Percentiles rank a stretch among this genome's conserved stretches.
Evolutionary conservation across 2,329 filamentous ascomycete genomes (phyloP).

Genomic region (Fusarium metavorans): DNA sequence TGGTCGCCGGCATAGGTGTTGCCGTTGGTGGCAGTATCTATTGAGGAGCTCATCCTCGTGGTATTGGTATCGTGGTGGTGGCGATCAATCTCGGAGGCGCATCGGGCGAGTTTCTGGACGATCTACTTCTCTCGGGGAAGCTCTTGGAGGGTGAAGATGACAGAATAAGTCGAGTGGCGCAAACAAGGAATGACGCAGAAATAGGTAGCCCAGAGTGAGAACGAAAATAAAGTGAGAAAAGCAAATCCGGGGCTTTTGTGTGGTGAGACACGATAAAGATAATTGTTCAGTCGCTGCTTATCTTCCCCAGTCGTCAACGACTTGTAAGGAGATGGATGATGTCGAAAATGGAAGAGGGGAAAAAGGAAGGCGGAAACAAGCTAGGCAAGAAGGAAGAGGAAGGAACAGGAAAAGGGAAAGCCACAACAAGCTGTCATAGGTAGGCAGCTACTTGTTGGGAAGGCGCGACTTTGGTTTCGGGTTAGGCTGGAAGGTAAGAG

Average conservation of each 20-base stretch:
- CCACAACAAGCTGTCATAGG: conserved; percentile 17
- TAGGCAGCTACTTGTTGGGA: conserved; percentile 22
- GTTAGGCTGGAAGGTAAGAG: background rate
- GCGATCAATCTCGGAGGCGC: conserved; percentile 19
- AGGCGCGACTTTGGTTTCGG: background rate
- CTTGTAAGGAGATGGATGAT: background rate
- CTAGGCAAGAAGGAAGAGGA: background rate
- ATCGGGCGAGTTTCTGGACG: background rate
- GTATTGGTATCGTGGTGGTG: background rate
- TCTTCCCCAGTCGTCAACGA: conserved; percentile 20
- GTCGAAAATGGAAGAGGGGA: background rate
- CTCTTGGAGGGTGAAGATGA: conserved; percentile 1
- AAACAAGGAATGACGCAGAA: conserved; percentile 1
- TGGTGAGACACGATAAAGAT: conserved; percentile 18
- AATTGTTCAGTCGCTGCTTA: background rate
- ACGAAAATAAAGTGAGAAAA: conserved; percentile 3
- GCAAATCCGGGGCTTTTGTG: background rate
- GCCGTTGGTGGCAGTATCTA: conserved; percentile 45
- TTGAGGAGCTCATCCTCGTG: conserved; percentile 45
- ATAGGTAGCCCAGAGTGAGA: background rate
- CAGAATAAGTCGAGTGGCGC: conserved; percentile 11
- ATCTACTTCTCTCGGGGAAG: background rate
- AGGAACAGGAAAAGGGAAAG: conserved; percentile 15
- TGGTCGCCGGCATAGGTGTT: conserved; percentile 44
- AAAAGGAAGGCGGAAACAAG: background rate